phyloP scores from a whole-genome alignment of 2,329 filamentous ascomycete genomes.

The Botrytis squamosa region DNA sequence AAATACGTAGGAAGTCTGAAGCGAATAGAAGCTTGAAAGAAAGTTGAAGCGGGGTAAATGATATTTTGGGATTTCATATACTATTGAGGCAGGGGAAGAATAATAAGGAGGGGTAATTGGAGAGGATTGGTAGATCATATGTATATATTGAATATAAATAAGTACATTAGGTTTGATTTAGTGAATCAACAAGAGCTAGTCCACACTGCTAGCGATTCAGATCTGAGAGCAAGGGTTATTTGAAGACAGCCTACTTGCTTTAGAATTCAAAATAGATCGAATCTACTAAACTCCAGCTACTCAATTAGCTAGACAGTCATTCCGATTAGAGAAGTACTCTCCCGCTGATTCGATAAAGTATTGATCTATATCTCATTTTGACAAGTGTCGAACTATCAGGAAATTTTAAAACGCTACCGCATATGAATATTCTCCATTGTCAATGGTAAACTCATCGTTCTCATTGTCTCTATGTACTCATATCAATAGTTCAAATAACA shows the following conservation, averaged over 20 bases:
- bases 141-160: background rate
- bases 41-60: background rate
- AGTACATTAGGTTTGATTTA: background rate
- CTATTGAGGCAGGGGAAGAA: background rate
- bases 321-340: background rate
- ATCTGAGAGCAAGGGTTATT: background rate
- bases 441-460: background rate
- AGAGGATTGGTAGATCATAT: rapidly evolving
- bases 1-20: background rate
- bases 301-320: background rate
- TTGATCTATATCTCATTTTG: background rate
- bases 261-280: background rate
- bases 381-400: too few relatives aligned
- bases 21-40: background rate
- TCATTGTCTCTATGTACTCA: rapidly evolving
- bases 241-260: background rate
- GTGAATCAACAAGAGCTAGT: background rate
- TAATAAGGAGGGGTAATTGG: background rate
- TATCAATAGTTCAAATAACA: background rate
- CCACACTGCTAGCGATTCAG: background rate
- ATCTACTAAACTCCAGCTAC: background rate
- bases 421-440: background rate
- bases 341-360: background rate
- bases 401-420: too few relatives aligned
- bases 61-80: background rate